A percentile compares a stretch with the other conserved stretches of the same genome.
phyloP scores from a whole-genome alignment of 2,329 filamentous ascomycete species.

The Beauveria brongniartii region DNA sequence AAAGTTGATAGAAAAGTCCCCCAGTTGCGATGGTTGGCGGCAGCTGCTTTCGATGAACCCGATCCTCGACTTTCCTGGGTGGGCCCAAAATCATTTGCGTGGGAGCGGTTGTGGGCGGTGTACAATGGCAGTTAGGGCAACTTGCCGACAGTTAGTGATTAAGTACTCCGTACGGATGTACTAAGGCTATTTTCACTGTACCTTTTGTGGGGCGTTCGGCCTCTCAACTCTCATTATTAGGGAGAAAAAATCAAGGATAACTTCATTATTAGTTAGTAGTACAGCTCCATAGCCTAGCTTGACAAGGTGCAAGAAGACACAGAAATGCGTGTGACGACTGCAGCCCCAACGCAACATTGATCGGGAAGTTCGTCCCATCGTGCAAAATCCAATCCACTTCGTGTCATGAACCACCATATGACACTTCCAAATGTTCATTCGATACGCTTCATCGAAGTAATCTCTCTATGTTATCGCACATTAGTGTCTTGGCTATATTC shows the following conservation, averaged over 20 bases:
- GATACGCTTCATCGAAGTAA: background rate
- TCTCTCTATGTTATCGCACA: background rate
- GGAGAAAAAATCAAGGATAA: no score
- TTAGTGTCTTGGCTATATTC: constrained; percentile 1
- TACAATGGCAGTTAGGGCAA: constrained; percentile 37
- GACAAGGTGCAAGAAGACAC: no score
- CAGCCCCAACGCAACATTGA: no score
- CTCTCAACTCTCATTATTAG: background rate
- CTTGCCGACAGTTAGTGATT: background rate
- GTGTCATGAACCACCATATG: background rate
- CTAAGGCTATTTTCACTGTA: background rate
- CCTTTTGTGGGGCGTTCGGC: no score
- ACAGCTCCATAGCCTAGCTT: no score
- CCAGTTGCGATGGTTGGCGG: constrained; percentile 33
- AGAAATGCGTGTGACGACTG: no score
- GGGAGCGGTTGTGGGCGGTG: constrained; percentile 28
- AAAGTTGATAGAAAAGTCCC: constrained; percentile 11
- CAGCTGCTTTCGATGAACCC: constrained; percentile 13
- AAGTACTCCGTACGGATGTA: background rate
- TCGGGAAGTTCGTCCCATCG: no score
- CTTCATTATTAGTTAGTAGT: no score
- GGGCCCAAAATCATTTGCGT: constrained; percentile 13
- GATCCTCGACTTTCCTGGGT: constrained; percentile 17
- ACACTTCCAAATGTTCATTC: background rate
- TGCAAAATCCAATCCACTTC: background rate